Evolutionary conservation across 139 green algal species (phyloP).

Genomic region (Diplosphaera chodatii): DNA sequence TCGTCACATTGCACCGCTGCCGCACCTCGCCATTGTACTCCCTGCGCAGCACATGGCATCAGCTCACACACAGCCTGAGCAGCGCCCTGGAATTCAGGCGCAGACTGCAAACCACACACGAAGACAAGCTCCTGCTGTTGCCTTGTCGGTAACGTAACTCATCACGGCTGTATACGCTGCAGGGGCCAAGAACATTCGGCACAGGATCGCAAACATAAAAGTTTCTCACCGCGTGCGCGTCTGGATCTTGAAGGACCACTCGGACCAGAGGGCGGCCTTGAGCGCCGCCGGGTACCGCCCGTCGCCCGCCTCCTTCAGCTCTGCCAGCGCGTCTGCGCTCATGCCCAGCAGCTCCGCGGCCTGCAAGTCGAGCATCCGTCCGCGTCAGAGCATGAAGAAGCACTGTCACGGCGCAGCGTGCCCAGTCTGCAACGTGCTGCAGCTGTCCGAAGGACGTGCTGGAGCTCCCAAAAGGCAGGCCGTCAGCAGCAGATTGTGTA

Average conservation of each 20-base stretch:
- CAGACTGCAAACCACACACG: neutral
- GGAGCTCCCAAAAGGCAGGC: too few species aligned
- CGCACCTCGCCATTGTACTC: constrained; percentile 69
- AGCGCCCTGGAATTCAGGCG: neutral
- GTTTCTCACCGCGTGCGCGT: neutral
- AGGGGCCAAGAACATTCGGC: too few species aligned
- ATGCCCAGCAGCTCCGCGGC: constrained; percentile 37
- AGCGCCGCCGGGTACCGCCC: constrained; percentile 9
- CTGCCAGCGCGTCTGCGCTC: constrained; percentile 47
- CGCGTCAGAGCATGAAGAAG: too few species aligned
- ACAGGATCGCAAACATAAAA: too few species aligned
- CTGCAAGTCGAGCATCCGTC: neutral
- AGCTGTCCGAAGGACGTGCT: too few species aligned
- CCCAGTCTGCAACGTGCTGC: too few species aligned
- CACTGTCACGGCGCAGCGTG: too few species aligned
- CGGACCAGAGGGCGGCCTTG: constrained; percentile 14
- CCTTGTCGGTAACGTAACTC: too few species aligned
- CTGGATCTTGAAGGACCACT: constrained; percentile 10
- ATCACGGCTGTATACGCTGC: too few species aligned
- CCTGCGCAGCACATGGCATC: constrained; percentile 3
- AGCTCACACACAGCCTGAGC: too few species aligned
- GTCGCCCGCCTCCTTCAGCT: constrained; percentile 21
- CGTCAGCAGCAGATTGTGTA: too few species aligned
- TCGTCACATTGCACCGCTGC: constrained; percentile 45
- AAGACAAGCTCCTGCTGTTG: too few species aligned